phyloP scores from a whole-genome alignment of 1,284 basidiomycete species.

The Paramarasmius palmivorus region DNA sequence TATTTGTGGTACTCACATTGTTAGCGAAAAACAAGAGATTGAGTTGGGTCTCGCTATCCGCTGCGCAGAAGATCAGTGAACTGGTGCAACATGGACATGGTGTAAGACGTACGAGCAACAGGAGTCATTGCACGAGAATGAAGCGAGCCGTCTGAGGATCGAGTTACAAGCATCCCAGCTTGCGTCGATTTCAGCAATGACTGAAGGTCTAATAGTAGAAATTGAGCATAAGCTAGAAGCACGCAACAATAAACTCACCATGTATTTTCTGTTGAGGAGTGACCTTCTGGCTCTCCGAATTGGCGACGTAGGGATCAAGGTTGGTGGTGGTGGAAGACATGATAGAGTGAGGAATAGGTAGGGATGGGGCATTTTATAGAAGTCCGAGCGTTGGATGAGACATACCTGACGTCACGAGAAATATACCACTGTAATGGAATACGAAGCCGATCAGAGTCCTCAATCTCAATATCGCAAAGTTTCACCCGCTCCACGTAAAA shows the following conservation, averaged over 20 bases:
- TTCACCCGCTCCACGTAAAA: neutral
- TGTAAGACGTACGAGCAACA: conserved; percentile 50
- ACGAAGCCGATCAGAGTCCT: too few species aligned
- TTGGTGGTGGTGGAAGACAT: conserved; percentile 25
- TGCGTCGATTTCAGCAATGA: conserved; percentile 60
- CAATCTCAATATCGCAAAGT: too few species aligned
- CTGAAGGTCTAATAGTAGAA: conserved; percentile 47
- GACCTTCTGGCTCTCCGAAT: conserved; percentile 54
- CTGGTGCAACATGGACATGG: conserved; percentile 1
- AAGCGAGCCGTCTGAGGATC: conserved; percentile 69
- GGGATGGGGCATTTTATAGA: neutral
- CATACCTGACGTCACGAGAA: conserved; percentile 9
- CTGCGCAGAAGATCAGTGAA: conserved; percentile 30
- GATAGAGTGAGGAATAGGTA: conserved; percentile 10
- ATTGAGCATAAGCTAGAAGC: neutral
- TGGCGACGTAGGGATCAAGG: conserved; percentile 68
- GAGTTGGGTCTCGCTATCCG: conserved; percentile 41
- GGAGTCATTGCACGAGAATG: conserved; percentile 88
- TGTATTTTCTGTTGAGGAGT: conserved; percentile 66
- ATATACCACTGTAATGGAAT: too few species aligned
- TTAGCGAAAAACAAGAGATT: neutral
- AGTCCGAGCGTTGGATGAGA: neutral
- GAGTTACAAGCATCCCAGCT: conserved; percentile 82
- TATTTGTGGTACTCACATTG: too few species aligned
- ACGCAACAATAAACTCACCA: conserved; percentile 34